These are phyloP conservation scores for Thalia dealbata DNA, from an alignment of 176 grass and related monocot genomes.

Conservation along the genomic window DNA sequence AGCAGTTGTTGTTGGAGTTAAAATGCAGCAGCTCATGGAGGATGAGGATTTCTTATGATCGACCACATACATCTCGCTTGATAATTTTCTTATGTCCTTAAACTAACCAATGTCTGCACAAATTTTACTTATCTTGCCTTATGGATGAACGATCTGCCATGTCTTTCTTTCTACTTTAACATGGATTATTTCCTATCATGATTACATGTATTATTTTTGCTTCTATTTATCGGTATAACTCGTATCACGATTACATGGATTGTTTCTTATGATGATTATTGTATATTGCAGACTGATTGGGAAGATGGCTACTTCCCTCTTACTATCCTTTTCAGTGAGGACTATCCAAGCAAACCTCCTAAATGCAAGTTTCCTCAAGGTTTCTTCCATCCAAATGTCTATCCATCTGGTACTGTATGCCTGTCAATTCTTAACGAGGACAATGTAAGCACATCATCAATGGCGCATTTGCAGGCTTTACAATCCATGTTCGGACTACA, in stretches of 20 bases:
- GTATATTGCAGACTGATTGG: slow-evolving; percentile 67
- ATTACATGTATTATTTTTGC: not conserved
- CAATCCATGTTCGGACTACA: not conserved
- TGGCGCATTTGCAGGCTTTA: not conserved
- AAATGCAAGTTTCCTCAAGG: slow-evolving; percentile 66
- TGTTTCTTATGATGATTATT: not conserved
- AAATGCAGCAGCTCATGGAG: too few relatives aligned
- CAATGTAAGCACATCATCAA: slow-evolving; percentile 27
- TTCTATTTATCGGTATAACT: not conserved
- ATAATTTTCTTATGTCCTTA: too few relatives aligned
- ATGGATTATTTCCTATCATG: too few relatives aligned
- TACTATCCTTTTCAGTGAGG: slow-evolving; percentile 46
- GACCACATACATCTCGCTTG: too few relatives aligned
- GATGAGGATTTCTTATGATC: too few relatives aligned
- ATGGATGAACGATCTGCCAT: too few relatives aligned
- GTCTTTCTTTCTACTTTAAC: too few relatives aligned
- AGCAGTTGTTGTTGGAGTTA: too few relatives aligned
- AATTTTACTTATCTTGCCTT: too few relatives aligned
- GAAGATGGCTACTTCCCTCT: slow-evolving; percentile 79
- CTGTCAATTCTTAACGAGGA: slow-evolving; percentile 61
- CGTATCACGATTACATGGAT: not conserved
- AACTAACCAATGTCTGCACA: too few relatives aligned
- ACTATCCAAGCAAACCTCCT: slow-evolving; percentile 57
- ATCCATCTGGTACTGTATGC: slow-evolving; percentile 52
- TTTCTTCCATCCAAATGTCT: slow-evolving; percentile 85